Conservation (phyloP, 2,329 filamentous ascomycete genomes). For the Talaromyces sp. region DNA sequence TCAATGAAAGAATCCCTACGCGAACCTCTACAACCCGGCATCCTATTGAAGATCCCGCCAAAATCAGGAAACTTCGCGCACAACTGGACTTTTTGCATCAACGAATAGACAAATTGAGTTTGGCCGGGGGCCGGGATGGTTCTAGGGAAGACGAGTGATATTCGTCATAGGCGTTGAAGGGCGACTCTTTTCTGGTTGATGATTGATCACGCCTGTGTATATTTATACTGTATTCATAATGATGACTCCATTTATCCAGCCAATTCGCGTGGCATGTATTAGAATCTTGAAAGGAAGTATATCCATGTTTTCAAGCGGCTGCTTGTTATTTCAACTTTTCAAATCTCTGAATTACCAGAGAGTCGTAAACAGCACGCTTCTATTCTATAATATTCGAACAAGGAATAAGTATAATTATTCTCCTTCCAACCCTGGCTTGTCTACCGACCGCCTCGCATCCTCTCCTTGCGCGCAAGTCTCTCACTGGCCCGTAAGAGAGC, state of each 20-base stretch:
- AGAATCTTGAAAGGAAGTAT: neutral
- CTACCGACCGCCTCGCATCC: conserved; percentile 42
- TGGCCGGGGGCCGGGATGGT: neutral
- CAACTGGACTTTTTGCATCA: conserved; percentile 6
- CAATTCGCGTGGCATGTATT: conserved; percentile 13
- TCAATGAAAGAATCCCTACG: neutral
- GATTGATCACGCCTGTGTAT: neutral
- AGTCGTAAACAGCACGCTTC: neutral
- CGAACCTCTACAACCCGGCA: neutral
- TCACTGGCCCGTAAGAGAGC: conserved; percentile 55
- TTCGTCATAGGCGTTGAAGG: neutral
- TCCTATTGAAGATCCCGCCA: neutral
- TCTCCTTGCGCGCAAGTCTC: conserved; percentile 54
- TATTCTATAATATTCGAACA: neutral
- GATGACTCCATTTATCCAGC: neutral
- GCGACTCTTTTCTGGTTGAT: neutral
- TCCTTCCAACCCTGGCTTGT: conserved; percentile 20
- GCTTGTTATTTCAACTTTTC: neutral
- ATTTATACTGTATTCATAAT: conserved; percentile 2
- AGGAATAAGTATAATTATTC: neutral
- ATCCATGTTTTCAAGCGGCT: neutral
- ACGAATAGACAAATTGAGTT: conserved; percentile 11
- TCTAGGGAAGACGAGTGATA: conserved; percentile 10
- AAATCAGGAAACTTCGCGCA: conserved; percentile 6
- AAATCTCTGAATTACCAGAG: neutral